Evolutionary conservation across 495 filamentous ascomycete species (phyloP).

Genomic region (Beverwykella pulmonaria): DNA sequence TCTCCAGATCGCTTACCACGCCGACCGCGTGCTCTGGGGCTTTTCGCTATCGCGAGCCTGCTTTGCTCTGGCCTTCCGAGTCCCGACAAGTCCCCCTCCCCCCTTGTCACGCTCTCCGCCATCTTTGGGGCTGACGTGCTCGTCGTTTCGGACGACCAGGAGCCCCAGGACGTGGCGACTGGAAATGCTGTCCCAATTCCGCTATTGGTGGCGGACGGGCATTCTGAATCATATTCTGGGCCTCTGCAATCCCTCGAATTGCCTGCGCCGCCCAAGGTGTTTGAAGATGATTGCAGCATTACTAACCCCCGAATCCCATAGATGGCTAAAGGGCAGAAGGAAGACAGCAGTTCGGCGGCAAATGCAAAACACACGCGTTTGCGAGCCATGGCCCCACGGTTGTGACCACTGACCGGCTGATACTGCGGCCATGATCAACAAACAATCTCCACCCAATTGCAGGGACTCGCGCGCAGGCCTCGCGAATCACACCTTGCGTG

Average conservation of each 20-base stretch:
- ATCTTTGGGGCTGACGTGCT: constrained; percentile 27
- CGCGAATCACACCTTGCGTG: constrained; percentile 24
- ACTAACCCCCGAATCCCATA: not conserved
- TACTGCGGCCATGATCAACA: constrained; percentile 29
- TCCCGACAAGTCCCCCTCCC: constrained; percentile 4
- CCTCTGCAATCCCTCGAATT: not conserved
- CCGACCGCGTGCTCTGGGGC: not conserved
- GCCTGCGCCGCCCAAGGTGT: constrained; percentile 1
- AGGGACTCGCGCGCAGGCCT: constrained; percentile 18
- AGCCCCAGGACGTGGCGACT: constrained; percentile 9
- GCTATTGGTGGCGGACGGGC: constrained; percentile 3
- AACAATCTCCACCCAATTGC: constrained; percentile 33
- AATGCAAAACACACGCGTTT: constrained; percentile 29
- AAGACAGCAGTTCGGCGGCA: not conserved
- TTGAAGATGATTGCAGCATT: constrained; percentile 13
- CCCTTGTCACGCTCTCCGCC: constrained; percentile 14
- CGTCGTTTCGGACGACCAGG: constrained; percentile 19
- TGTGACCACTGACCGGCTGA: constrained; percentile 12
- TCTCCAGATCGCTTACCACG: not conserved
- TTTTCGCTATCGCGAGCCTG: too few relatives aligned
- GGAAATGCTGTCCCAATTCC: not conserved
- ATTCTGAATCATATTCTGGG: not conserved
- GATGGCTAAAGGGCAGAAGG: constrained; percentile 11
- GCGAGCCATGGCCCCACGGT: not conserved
- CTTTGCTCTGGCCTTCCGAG: constrained; percentile 15